Base-by-base conservation (phyloP, 768 basidiomycete genomes). In the Suillus tomentosus region DNA sequence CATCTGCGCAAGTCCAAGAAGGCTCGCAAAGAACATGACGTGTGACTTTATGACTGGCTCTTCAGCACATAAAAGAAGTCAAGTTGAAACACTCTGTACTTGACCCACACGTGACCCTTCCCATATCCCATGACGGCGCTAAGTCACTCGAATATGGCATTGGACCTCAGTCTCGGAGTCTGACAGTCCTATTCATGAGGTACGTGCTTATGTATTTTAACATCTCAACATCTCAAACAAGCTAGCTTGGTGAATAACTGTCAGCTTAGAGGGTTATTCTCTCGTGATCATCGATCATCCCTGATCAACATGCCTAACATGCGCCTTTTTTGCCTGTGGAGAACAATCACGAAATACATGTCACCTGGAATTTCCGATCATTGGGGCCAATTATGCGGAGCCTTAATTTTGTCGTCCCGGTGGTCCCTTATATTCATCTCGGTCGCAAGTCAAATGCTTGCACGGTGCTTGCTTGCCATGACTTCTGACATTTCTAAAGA, bases 281-380 rank as follows among this genome's bases (percentile, higher is more conserved):
- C 54, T 31, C 15, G 24, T 58, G 40, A 24, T 36, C 36, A 58
- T 5, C 10, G 39, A 58, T 40, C 56, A 58, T 27, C 40, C 39
- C 37, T 40, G 57, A 58, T 42, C 57, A 15, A 9, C 37, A 40
- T 17, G 15, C 11, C 36, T 36, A 36, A 36, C 2, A 40, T 40
- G 56, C 24, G 56, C 39, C 22, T 17, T 58, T 58, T 58, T 58
- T 42, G 57, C 57, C 57, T 58, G 57, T 58, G 57, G 57, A 40
- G 40, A 58, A 31, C 17, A 24, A 58, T 58, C 39, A 27, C 56
- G 56, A 58, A 40, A 58, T 40, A 5, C 0, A 42, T 19, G 40
- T 58, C 57, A 58, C 39, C 24, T 27, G 39, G 24, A 58, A 58
- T 5, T 56, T 56, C 22, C 24, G 40, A 58, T 19, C 39, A 24